phyloP scores from a whole-genome alignment of 257 asterid species.

The Ehretia macrophylla region DNA sequence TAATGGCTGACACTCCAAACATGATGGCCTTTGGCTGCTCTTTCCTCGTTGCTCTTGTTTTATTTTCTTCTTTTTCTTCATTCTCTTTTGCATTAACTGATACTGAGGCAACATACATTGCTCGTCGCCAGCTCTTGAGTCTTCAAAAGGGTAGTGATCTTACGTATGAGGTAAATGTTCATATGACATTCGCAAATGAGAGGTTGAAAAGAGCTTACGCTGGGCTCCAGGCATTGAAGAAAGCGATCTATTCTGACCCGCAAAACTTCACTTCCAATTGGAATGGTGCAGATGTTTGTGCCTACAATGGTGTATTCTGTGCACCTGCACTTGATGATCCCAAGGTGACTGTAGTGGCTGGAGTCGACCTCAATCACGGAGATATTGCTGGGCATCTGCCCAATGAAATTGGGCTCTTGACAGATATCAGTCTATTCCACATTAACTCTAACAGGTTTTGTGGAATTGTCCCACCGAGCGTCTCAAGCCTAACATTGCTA shows the following conservation, averaged over 20 bases:
- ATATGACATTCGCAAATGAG: slow-evolving; percentile 22
- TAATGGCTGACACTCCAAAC: slow-evolving; percentile 39
- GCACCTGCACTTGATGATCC: slow-evolving; percentile 54
- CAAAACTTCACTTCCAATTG: slow-evolving; percentile 54
- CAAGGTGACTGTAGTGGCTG: slow-evolving; percentile 62
- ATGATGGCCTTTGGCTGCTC: slow-evolving; percentile 54
- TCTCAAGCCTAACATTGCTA: slow-evolving; percentile 34
- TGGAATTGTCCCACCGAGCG: slow-evolving; percentile 62
- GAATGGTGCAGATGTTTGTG: slow-evolving; percentile 68
- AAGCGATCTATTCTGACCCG: slow-evolving; percentile 78
- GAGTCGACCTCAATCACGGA: slow-evolving; percentile 69
- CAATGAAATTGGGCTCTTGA: slow-evolving; percentile 53
- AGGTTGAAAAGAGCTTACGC: slow-evolving; percentile 54
- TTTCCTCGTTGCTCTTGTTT: slow-evolving; percentile 23
- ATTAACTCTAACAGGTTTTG: slow-evolving; percentile 81
- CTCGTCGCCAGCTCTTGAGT: slow-evolving; percentile 26
- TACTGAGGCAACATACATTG: slow-evolving; percentile 22
- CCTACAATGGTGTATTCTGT: slow-evolving; percentile 67
- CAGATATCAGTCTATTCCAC: slow-evolving; percentile 68
- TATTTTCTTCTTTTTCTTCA: slow-evolving; percentile 15
- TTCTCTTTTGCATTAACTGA: slow-evolving; percentile 24
- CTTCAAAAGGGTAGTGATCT: slow-evolving; percentile 6
- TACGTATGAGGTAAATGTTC: slow-evolving; percentile 9
- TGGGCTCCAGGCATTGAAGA: slow-evolving; percentile 78
- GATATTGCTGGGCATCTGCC: slow-evolving; percentile 94